Evolutionary conservation across 306 rosid genomes (phyloP).

Genomic region (Purshia tridentata): DNA sequence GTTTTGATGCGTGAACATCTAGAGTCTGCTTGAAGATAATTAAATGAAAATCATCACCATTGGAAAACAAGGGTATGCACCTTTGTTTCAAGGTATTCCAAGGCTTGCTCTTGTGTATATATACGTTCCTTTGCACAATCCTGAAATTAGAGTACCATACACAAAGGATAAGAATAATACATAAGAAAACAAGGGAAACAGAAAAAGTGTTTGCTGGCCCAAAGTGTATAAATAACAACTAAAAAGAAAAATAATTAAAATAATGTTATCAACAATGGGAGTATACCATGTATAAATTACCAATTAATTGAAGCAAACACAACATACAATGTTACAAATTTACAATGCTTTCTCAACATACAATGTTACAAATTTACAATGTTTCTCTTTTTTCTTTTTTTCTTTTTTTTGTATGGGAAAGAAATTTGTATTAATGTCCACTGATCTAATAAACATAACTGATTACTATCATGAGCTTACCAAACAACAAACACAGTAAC

Average conservation of each 20-base stretch:
- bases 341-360: too few relatives aligned
- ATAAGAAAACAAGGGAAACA: not conserved
- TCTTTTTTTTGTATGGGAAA: too few relatives aligned
- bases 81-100: conserved; percentile 72
- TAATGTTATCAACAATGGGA: not conserved
- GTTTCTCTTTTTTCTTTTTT: too few relatives aligned
- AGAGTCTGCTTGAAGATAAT: not conserved
- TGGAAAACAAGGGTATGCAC: conserved; percentile 17
- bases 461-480: too few relatives aligned
- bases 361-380: too few relatives aligned
- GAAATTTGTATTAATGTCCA: too few relatives aligned
- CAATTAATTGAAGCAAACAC: too few relatives aligned
- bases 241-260: not conserved
- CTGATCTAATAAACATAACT: too few relatives aligned
- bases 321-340: too few relatives aligned
- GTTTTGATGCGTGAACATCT: not conserved
- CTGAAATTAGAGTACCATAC: conserved; percentile 42
- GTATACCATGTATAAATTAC: not conserved
- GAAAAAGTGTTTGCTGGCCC: not conserved
- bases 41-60: not conserved
- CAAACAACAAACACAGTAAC: too few relatives aligned
- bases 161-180: conserved; percentile 17
- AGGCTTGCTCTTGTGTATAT: conserved; percentile 65
- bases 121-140: conserved; percentile 67
- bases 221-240: not conserved